Evolutionary conservation across 306 rosid genomes (phyloP), one percentile per base, ranked within the genome.

Genomic region (Alnus glutinosa): DNA sequence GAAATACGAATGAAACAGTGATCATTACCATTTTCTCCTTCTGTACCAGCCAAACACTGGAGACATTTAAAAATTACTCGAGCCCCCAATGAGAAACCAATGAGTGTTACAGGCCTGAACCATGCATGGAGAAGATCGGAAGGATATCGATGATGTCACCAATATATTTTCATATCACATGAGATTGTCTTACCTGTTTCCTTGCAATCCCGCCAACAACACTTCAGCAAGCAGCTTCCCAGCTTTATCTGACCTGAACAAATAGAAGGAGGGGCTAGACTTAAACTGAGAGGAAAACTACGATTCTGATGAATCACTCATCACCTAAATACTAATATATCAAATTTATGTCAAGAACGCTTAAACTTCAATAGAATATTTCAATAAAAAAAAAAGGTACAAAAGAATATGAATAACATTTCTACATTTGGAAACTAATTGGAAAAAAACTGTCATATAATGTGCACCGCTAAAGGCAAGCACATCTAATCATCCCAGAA

Each of bases 1-100:
- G 34, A 55, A 79, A 70, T 66, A 46, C 14, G 75, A 83, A 62
- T 55, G 15, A 69, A 70, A 51, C 78, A 73, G 67, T 12, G 37
- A 71, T 16, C 55, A 64, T 74, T 87, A 91, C 96, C 92, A 7
- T 85, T 88, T 66, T 82, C 85, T 78, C 86, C 90, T 84, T 84
- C 48, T 28, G 88, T 54, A 7, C 82, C 87, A 18, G 88, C 89
- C 85, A 91, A 80, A 70, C 23, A 78, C 62, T 84, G 83, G 61
- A 91, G 95, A 81, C 95, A 91, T 77, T 86, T 89, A 86, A 89
- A 89, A 80, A 89, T 84, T 67, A 89, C 89, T 66, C 90, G 89
- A 63, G 90, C 91, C 78, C 95, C 95, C 83, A 91, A 34, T 34
- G 91, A 91, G 80, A 87, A 87, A 34, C 92, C 95, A 57, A 86